These are phyloP conservation scores for Eucalyptus pumila DNA, from an alignment of 345 rosid genomes.

Conservation along the genomic window DNA sequence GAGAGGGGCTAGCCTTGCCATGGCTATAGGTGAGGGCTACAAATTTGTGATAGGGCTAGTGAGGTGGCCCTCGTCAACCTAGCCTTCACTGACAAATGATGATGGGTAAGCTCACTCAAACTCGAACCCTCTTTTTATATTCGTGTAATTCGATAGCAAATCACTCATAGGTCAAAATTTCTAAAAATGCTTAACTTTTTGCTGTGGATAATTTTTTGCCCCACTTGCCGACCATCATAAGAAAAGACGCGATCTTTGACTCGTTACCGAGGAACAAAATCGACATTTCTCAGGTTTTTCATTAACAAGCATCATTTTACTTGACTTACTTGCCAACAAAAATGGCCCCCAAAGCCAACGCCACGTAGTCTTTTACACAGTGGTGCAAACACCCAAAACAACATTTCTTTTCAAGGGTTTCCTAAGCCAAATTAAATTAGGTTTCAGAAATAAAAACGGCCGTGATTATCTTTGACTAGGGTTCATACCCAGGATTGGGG, in stretches of 20 bases:
- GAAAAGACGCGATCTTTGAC: neutral
- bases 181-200: neutral
- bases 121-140: accelerated
- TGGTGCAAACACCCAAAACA: neutral
- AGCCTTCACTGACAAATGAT: neutral
- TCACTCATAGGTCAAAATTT: neutral
- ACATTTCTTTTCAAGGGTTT: neutral
- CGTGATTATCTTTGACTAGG: neutral
- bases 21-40: neutral
- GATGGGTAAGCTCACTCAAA: neutral
- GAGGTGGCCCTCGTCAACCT: accelerated
- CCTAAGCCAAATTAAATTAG: neutral
- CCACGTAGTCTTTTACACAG: neutral
- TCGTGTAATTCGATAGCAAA: neutral
- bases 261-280: neutral
- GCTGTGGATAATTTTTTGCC: neutral
- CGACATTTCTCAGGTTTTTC: neutral
- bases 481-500: neutral
- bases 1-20: neutral
- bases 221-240: neutral
- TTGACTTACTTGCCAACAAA: neutral
- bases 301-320: neutral
- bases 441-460: neutral
- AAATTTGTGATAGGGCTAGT: neutral
- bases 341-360: neutral